Evolutionary conservation across 1,284 basidiomycete genomes (phyloP).

Genomic region (Sparassis latifolia): DNA sequence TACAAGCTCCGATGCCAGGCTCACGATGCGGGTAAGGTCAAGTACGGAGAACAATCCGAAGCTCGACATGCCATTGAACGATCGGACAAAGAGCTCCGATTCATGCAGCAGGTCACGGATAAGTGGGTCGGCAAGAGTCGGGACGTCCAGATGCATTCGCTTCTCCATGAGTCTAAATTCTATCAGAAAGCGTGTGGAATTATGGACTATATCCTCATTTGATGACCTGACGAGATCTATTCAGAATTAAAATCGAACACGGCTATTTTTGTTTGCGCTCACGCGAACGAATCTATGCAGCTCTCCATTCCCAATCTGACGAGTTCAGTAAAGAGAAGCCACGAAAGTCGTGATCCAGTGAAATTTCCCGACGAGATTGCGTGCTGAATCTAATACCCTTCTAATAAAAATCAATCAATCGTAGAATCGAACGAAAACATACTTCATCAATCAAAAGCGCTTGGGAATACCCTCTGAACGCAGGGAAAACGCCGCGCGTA

Average conservation of each 20-base stretch:
- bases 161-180: slow-evolving; percentile 73
- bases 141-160: slow-evolving; percentile 70
- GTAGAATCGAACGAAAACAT: slow-evolving; percentile 11
- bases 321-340: slow-evolving; percentile 54
- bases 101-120: slow-evolving; percentile 75
- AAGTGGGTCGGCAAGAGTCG: slow-evolving; percentile 63
- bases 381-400: slow-evolving; percentile 48
- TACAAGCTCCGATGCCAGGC: slow-evolving; percentile 59
- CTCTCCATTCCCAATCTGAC: slow-evolving; percentile 57
- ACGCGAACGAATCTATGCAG: slow-evolving; percentile 67
- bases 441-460: slow-evolving; percentile 79
- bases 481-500: slow-evolving; percentile 66
- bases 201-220: slow-evolving; percentile 65
- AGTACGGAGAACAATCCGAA: slow-evolving; percentile 72
- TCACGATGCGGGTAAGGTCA: slow-evolving; percentile 68
- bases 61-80: slow-evolving; percentile 59
- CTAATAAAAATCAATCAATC: neutral
- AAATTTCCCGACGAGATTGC: slow-evolving; percentile 58
- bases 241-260: neutral
- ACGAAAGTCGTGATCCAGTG: slow-evolving; percentile 54
- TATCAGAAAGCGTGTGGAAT: slow-evolving; percentile 63
- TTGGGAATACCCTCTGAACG: slow-evolving; percentile 77
- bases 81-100: slow-evolving; percentile 72
- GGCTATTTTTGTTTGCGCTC: slow-evolving; percentile 26
- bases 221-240: slow-evolving; percentile 48